These are phyloP conservation scores for Acacia melanoxylon DNA, from an alignment of 306 rosid genomes.

Conservation along the genomic window DNA sequence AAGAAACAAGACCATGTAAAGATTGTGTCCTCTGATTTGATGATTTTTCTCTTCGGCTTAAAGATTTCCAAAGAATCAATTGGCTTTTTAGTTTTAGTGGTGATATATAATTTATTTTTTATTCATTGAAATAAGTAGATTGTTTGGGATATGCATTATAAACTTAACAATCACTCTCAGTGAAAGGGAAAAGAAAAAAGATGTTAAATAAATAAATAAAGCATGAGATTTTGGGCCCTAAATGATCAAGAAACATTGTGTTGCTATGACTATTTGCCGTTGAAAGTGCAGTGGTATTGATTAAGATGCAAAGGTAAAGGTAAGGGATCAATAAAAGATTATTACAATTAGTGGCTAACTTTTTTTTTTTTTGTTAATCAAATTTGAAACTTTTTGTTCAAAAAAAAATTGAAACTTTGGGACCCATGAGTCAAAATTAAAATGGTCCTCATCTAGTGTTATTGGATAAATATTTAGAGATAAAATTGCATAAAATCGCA, in stretches of 20 bases:
- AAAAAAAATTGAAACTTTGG: slow-evolving; percentile 23
- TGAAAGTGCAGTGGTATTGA: slow-evolving; percentile 55
- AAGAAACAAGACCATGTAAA: background rate
- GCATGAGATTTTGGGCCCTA: slow-evolving; percentile 29
- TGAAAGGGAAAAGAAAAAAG: background rate
- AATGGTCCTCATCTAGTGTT: background rate
- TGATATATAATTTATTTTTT: background rate
- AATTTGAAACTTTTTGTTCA: slow-evolving; percentile 25
- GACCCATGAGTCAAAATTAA: slow-evolving; percentile 19
- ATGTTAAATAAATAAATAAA: background rate
- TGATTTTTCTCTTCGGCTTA: slow-evolving; percentile 17
- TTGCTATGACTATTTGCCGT: slow-evolving; percentile 53
- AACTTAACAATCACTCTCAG: background rate
- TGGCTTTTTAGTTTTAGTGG: background rate
- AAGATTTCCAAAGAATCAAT: background rate
- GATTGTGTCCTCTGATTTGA: background rate
- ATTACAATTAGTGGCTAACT: slow-evolving; percentile 1
- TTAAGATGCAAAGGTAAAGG: slow-evolving; percentile 63
- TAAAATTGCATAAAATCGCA: background rate
- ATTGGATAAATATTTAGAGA: background rate
- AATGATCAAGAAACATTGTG: slow-evolving; percentile 24
- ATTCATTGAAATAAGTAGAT: background rate
- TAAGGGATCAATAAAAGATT: slow-evolving; percentile 24
- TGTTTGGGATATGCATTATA: background rate
- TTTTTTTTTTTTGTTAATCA: slow-evolving; percentile 11